A percentile compares a stretch with the other conserved stretches of the same genome.
Conservation (phyloP, 2,329 filamentous ascomycete genomes). For the Fusarium nodosum region DNA sequence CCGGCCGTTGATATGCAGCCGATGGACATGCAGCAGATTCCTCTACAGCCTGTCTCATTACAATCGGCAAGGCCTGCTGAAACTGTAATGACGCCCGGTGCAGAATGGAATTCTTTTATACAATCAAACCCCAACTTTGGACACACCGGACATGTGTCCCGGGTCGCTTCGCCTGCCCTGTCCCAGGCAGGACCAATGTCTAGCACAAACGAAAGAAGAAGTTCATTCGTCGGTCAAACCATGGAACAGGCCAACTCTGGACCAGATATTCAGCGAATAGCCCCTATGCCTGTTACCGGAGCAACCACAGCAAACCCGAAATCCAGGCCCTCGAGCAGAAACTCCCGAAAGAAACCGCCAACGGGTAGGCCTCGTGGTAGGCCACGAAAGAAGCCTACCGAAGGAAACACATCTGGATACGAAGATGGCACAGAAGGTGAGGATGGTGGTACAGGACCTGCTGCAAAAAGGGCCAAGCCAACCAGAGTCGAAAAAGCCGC, state of each 20-base stretch:
- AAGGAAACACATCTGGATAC: constrained; percentile 80
- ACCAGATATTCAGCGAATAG: constrained; percentile 54
- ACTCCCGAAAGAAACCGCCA: constrained; percentile 62
- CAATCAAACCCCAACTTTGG: constrained; percentile 74
- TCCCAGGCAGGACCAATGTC: constrained; percentile 52
- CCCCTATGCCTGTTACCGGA: constrained; percentile 53
- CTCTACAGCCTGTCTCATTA: constrained; percentile 7
- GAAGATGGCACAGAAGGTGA: constrained; percentile 76
- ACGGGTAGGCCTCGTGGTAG: constrained; percentile 70
- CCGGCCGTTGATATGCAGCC: constrained; percentile 46
- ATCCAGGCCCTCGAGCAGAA: constrained; percentile 72
- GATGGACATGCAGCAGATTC: constrained; percentile 11
- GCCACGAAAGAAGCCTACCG: constrained; percentile 66
- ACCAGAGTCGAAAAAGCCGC: constrained; percentile 80
- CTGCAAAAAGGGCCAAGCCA: constrained; percentile 81
- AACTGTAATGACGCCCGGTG: constrained; percentile 67
- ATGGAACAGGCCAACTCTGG: constrained; percentile 37
- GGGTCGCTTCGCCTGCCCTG: constrained; percentile 56
- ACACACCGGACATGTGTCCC: constrained; percentile 54
- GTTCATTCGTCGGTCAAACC: constrained; percentile 47
- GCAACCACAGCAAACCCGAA: constrained; percentile 40
- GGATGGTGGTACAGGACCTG: constrained; percentile 58
- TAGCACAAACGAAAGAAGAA: constrained; percentile 40
- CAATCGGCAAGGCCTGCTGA: constrained; percentile 48
- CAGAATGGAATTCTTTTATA: constrained; percentile 83